Evolutionary conservation across 2,329 filamentous ascomycete genomes (phyloP), one percentile per base, ranked within the genome.

Genomic region (Ophiocordyceps unilateralis): DNA sequence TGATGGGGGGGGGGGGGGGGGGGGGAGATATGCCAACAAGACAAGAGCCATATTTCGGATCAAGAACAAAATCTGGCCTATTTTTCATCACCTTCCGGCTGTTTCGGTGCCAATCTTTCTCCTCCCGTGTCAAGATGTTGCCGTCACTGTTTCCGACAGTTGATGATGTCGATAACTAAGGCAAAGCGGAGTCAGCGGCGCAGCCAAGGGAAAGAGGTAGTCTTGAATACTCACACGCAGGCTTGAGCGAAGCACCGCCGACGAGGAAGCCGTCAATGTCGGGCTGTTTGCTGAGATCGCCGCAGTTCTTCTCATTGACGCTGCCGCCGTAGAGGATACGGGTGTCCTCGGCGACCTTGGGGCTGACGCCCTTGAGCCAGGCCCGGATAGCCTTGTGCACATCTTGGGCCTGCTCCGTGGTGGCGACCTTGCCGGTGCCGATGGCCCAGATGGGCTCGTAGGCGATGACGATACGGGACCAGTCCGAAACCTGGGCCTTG

Each of bases 211-310:
- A 40, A 12, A 24, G 36, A 4, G 15, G 2, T 2, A 41, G 22
- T 11, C 39, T 9, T 28, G 4, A 34, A 34, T 4, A 72, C 81
- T 73, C 68, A 86, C 81, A 95, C 52, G 85, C 88, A 60, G 89
- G 89, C 80, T 96, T 96, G 69, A 96, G 77, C 63, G 83, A 91
- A 60, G 89, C 89, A 65, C 89, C 89, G 51, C 89, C 89, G 52
- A 96, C 89, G 53, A 96, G 76, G 80, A 96, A 96, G 46, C 91
- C 91, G 65, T 98, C 91, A 63, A 98, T 94, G 65, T 98, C 91
- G 50, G 76, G 63, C 76, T 96, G 78, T 73, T 87, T 89, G 62
- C 83, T 78, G 56, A 98, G 76, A 50, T 96, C 89, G 59, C 72
- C 76, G 74, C 85, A 93, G 78, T 98, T 98, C 83, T 95, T 95